Base-by-base conservation (phyloP, 345 rosid genomes). In the Eucalyptus brandiana region DNA sequence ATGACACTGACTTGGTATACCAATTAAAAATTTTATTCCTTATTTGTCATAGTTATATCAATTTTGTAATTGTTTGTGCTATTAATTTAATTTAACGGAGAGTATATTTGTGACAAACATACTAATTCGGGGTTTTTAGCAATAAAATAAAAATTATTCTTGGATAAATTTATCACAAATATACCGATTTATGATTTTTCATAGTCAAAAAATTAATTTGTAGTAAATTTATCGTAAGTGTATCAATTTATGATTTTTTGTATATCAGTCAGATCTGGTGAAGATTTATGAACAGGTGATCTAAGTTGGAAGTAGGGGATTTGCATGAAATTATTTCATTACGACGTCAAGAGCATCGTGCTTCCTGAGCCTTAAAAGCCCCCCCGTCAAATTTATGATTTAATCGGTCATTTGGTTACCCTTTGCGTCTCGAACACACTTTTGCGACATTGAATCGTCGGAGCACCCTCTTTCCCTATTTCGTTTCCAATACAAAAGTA, bases 121-220 rank as follows among this genome's bases (percentile, higher is more conserved):
- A 53, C 2, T 8, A 53, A 53, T 53, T 53, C 1, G 0, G 24
- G 10, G 1, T 53, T 53, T 53, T 53, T 53, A 3, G 10, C 5
- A 0, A 1, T 53, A 53, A 19, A 53, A 53, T 18, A 51, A 19
- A 53, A 53, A 19, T 19, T 53, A 53, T 53, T 53, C 8, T 19
- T 0, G 0, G 10, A 8, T 53, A 19, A 53, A 53, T 53, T 53
- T 53, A 3, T 53, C 2, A 53, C 1, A 53, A 53, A 1, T 53
- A 1, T 53, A 19, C 0, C 0, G 0, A 0, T 53, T 53, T 53
- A 53, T 3, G 4, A 19, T 53, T 19, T 53, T 53, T 53, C 1
- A 1, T 2, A 2, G 1, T 53, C 1, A 53, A 53, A 53, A 53
- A 19, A 8, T 53, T 21, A 53, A 53, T 53, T 53, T 53, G 1